phyloP scores from a whole-genome alignment of 164 flowering plant genomes.

The Taxillus chinensis region DNA sequence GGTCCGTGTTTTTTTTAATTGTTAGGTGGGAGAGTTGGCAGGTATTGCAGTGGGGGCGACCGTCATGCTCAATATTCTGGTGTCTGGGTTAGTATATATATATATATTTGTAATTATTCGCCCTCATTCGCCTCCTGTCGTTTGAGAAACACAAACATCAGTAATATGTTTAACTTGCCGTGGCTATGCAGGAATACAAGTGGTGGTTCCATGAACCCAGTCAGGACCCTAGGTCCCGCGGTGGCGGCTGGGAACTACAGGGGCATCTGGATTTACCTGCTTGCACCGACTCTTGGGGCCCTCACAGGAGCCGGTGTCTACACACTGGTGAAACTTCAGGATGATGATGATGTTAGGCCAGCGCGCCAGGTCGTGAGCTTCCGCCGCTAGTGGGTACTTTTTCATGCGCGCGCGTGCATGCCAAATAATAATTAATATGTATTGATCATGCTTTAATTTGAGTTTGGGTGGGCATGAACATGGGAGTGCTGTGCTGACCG shows the following conservation, averaged over 20 bases:
- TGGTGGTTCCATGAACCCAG: constrained; percentile 92
- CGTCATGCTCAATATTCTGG: constrained; percentile 1
- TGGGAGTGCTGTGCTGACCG: too few relatives aligned
- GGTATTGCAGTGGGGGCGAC: constrained; percentile 5
- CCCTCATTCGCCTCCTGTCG: too few relatives aligned
- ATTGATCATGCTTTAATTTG: too few relatives aligned
- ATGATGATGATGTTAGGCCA: constrained; percentile 32
- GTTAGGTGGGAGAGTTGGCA: constrained; percentile 4
- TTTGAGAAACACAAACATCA: too few relatives aligned
- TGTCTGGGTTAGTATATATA: constrained; percentile 1
- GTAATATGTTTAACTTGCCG: too few relatives aligned
- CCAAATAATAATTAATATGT: too few relatives aligned
- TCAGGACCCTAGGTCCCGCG: constrained; percentile 79
- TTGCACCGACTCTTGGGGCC: constrained; percentile 77
- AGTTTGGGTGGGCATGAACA: too few relatives aligned
- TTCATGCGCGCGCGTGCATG: neutral
- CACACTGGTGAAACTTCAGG: constrained; percentile 51
- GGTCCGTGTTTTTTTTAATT: too few relatives aligned
- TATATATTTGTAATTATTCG: too few relatives aligned
- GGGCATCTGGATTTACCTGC: constrained; percentile 57
- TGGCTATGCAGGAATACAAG: constrained; percentile 44
- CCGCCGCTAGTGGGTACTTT: constrained; percentile 56
- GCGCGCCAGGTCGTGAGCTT: constrained; percentile 54
- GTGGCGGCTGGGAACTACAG: constrained; percentile 72
- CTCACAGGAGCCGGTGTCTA: constrained; percentile 57